Conservation (phyloP, 1,284 basidiomycete species). For the Sanghuangporus baumii region DNA sequence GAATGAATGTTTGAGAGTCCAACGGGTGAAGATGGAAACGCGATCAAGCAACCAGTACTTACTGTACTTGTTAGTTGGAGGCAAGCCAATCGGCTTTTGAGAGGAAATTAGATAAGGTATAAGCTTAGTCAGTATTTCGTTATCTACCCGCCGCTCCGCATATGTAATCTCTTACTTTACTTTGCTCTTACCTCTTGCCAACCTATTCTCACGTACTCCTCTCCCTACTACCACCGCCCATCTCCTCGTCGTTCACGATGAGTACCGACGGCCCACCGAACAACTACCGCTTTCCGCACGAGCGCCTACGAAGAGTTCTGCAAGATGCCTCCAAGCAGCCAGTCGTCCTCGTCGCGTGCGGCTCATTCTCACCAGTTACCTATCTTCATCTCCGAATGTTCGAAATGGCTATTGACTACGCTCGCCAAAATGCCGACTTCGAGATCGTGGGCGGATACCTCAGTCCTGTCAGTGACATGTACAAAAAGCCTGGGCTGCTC, state of each 20-base stretch:
- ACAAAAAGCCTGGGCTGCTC: conserved; percentile 86
- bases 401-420: conserved; percentile 96
- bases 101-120: not conserved
- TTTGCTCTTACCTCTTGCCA: conserved; percentile 1
- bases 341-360: conserved; percentile 73
- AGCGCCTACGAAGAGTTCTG: conserved; percentile 27
- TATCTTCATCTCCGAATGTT: conserved; percentile 92
- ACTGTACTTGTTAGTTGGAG: no score
- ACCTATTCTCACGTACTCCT: not conserved
- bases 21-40: no score
- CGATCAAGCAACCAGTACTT: no score
- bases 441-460: conserved; percentile 94
- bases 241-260: conserved; percentile 7
- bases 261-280: conserved; percentile 3
- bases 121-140: not conserved
- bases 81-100: no score
- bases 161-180: not conserved
- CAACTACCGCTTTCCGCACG: conserved; percentile 15
- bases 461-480: conserved; percentile 90
- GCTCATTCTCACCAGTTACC: conserved; percentile 78
- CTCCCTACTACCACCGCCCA: not conserved
- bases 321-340: conserved; percentile 63
- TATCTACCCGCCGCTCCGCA: not conserved
- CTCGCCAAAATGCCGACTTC: conserved; percentile 87
- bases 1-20: no score